Evolutionary conservation across 2,329 filamentous ascomycete species (phyloP).

Genomic region (Verticillium klebahnii): DNA sequence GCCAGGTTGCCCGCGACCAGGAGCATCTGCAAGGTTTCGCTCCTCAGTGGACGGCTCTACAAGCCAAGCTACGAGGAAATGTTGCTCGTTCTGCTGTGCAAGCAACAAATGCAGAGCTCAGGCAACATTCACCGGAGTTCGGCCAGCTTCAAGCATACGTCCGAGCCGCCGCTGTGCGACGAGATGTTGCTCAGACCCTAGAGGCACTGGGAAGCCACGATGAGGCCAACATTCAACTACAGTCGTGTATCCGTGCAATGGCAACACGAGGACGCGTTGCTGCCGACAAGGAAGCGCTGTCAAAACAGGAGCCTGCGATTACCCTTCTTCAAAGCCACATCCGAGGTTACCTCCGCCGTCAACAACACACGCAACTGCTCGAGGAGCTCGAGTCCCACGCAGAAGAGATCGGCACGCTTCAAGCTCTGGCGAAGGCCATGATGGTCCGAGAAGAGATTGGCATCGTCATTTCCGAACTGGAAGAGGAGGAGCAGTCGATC

Average conservation of each 20-base stretch:
- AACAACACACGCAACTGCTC: constrained; percentile 57
- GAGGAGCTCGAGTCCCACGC: constrained; percentile 66
- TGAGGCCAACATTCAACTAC: constrained; percentile 43
- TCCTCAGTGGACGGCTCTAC: constrained; percentile 46
- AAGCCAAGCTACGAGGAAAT: constrained; percentile 43
- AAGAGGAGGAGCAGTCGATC: constrained; percentile 76
- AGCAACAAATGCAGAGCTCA: constrained; percentile 43
- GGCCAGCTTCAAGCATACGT: constrained; percentile 46
- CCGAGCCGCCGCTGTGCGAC: constrained; percentile 51
- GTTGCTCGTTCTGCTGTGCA: constrained; percentile 39
- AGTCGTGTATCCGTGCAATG: constrained; percentile 59
- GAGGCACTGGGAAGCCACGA: constrained; percentile 43
- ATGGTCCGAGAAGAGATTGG: constrained; percentile 71
- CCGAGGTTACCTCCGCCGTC: constrained; percentile 61
- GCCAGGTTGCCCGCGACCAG: constrained; percentile 45
- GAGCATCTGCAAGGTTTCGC: constrained; percentile 46
- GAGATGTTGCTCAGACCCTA: constrained; percentile 42
- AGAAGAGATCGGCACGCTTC: constrained; percentile 63
- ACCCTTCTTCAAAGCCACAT: constrained; percentile 61
- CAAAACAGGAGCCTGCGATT: constrained; percentile 52
- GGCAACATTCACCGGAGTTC: constrained; percentile 36
- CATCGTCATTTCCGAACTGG: constrained; percentile 68
- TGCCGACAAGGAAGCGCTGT: constrained; percentile 48
- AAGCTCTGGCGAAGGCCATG: constrained; percentile 74
- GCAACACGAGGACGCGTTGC: constrained; percentile 47